Percentiles rank a stretch among this genome's conserved stretches.
Conservation (phyloP, 305 asterid species). For the Nicotiana rustica region DNA sequence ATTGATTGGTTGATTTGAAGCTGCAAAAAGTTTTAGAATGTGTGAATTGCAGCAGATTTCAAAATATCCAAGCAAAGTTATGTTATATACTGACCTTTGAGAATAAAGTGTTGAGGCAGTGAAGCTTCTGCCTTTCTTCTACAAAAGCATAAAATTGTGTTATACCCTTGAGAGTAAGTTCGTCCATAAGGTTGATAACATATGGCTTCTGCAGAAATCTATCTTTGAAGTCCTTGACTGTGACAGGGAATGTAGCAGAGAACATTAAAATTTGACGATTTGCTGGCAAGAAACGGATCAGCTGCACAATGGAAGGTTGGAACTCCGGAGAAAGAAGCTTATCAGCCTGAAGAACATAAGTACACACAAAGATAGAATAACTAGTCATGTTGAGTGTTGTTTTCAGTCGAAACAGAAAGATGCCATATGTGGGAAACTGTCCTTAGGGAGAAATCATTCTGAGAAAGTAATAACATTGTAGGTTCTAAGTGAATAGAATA, state of each 20-base stretch:
- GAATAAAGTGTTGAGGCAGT: slow-evolving; percentile 71
- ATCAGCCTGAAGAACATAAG: slow-evolving; percentile 54
- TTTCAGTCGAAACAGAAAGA: slow-evolving; percentile 8
- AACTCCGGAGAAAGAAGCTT: slow-evolving; percentile 69
- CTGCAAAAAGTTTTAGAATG: slow-evolving; percentile 43
- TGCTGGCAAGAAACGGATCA: slow-evolving; percentile 57
- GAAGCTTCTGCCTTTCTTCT: slow-evolving; percentile 72
- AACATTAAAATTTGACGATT: slow-evolving; percentile 60
- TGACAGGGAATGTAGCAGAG: slow-evolving; percentile 71
- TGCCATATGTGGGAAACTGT: neutral
- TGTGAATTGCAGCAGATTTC: neutral
- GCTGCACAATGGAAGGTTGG: slow-evolving; percentile 65
- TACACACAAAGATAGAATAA: slow-evolving; percentile 36
- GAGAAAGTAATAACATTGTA: slow-evolving; percentile 2
- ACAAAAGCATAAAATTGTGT: slow-evolving; percentile 71
- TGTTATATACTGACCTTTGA: slow-evolving; percentile 56
- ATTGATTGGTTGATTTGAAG: slow-evolving; percentile 71
- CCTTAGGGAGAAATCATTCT: neutral
- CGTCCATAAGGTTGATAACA: slow-evolving; percentile 66
- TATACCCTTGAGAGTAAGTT: slow-evolving; percentile 69
- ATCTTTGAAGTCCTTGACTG: slow-evolving; percentile 64
- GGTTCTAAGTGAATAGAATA: neutral
- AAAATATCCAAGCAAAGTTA: slow-evolving; percentile 6
- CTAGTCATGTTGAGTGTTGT: slow-evolving; percentile 16
- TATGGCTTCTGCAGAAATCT: slow-evolving; percentile 59